Base-by-base conservation (phyloP, 495 filamentous ascomycete species). In the Pyrenula massariospora region DNA sequence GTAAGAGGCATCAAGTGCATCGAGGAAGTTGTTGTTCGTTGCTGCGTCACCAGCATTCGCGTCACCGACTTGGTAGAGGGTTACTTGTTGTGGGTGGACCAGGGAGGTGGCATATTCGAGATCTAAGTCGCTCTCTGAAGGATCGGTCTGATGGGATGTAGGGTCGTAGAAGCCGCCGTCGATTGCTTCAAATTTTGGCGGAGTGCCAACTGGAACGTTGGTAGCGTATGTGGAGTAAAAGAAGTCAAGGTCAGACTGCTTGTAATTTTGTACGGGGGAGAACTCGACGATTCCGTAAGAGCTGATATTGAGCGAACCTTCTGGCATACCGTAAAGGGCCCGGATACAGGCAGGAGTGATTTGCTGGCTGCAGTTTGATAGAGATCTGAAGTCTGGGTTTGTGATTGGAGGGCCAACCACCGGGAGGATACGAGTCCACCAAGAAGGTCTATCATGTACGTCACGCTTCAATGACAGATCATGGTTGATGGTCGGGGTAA, bases 1-100 rank as follows among this genome's bases (percentile, higher is more conserved):
- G 59, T 78, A 78, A 25, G 66, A 68, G 12, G 72, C 77, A 53
- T 80, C 78, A 25, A 80, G 69, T 25, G 76, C 77, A 53, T 77
- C 71, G 57, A 71, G 72, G 60, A 77, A 73, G 20, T 63, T 63
- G 54, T 65, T 63, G 56, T 65, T 69, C 42, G 72, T 70, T 10
- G 63, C 64, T 22, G 24, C 25, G 24, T 53, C 50, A 10, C 68
- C 57, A 42, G 72, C 70, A 54, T 64, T 66, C 53, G 68, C 62
- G 58, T 76, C 73, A 56, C 77, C 76, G 0, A 68, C 67, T 54
- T 81, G 75, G 59, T 69, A 79, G n/a, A 81, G 64, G 20, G 73
- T 72, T 0, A 74, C 68, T 5, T 65, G 69, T 60, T 80, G 77
- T 2, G 77, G 77, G 56, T 70, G 76, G 57, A 78, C 66, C 11